These are phyloP conservation scores for Osmozyma mogii DNA, from an alignment of 805 yeast species.

Conservation along the genomic window DNA sequence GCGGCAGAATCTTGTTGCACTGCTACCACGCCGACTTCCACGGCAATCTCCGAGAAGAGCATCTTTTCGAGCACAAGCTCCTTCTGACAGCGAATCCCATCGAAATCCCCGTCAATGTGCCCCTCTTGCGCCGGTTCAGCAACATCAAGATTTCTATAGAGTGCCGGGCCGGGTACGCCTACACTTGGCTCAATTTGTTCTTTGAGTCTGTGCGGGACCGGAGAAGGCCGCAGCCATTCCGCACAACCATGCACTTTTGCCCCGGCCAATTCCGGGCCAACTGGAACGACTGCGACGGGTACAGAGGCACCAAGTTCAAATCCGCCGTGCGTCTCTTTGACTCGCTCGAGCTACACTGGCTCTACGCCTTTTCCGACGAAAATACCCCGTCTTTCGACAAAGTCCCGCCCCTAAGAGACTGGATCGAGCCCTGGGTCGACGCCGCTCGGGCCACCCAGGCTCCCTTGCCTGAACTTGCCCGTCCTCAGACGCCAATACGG, in stretches of 20 bases:
- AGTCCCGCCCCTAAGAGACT: too few relatives aligned
- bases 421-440: too few relatives aligned
- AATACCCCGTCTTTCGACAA: background rate
- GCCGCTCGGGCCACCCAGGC: too few relatives aligned
- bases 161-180: conserved; percentile 11
- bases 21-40: too few relatives aligned
- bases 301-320: conserved; percentile 47
- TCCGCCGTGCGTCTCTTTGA: conserved; percentile 47
- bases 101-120: background rate
- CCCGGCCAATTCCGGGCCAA: conserved; percentile 42
- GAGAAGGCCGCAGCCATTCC: conserved; percentile 2
- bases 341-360: conserved; percentile 36
- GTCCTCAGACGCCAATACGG: too few relatives aligned
- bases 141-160: conserved; percentile 7
- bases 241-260: conserved; percentile 38
- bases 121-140: conserved; percentile 6
- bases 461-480: too few relatives aligned
- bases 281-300: conserved; percentile 56
- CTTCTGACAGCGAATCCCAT: background rate
- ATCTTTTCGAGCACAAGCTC: too few relatives aligned
- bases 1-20: too few relatives aligned
- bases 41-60: too few relatives aligned
- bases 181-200: conserved; percentile 23
- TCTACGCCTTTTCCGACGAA: background rate
- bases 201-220: conserved; percentile 14